Base-by-base conservation (phyloP, 805 yeast species). In the Starmera quercuum region DNA sequence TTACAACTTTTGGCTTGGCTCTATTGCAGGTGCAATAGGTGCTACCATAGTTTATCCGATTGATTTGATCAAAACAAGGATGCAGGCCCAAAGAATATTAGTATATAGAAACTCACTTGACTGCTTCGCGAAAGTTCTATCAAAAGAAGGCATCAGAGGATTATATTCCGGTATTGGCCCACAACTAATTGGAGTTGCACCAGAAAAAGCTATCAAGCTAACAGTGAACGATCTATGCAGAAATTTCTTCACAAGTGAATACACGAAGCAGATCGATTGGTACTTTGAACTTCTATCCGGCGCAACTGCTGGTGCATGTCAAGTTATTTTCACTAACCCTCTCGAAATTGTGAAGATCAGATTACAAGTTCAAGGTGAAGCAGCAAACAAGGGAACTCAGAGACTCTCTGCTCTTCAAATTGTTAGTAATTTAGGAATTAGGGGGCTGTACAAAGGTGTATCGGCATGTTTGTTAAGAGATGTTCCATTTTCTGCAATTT, bases 1-100 rank as follows among this genome's bases (percentile, higher is more conserved):
- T 36, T 85, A 88, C 61, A 86, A 94, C 38, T 90, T 90, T 59
- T 63, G 83, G 20, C 66, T 90, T 38, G 98, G 98, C 13, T 86
- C 97, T 4, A 71, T 88, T 32, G 97, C 98, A 21, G 98, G 98
- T 38, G 92, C 96, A 47, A 78, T 90, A 59, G 98, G 98, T 41
- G 97, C 98, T n/a, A 85, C 96, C 6, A 84, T 83, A 12, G 98
- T 90, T 29, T 90, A 90, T 57, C 98, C 98, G 21, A 92, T 92
- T 45, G 98, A 90, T 61, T 68, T 92, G 56, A 87, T 90, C 44
- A 90, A 90, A 63, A 90, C 98, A 5, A 76, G 97, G 58, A 86
- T 90, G 95, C 98, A 90, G 63, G 95, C 95, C 40, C 97, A 90
- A 64, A 75, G 86, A 44, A 75, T 73, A 32, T 62, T 79, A 1